Base-by-base conservation (phyloP, 2,329 filamentous ascomycete genomes). In the Colletotrichum tropicale region DNA sequence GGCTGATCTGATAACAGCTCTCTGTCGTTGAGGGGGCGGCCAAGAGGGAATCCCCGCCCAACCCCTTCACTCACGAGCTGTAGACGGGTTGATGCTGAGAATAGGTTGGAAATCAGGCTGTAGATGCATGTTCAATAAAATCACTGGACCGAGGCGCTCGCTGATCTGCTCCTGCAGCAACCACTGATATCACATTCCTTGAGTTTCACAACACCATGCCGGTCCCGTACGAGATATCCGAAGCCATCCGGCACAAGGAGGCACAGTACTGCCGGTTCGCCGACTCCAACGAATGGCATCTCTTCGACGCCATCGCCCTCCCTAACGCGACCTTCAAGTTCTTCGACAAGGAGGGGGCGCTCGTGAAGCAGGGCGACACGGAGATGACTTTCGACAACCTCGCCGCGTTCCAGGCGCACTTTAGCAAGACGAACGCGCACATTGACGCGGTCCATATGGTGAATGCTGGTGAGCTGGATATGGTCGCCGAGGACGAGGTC, bases 171-270 rank as follows among this genome's bases (percentile, higher is more conserved):
- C n/a, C 43, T 21, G 43, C 43, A 48, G 43, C 43, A 4, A 21
- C 43, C 43, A 48, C 43, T 48, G n/a, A 48, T 21, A 48, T n/a
- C 38, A 43, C 10, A 43, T 3, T 18, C 8, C 0, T 3, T n/a
- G 18, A 9, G 38, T 43, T n/a, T 58, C 56, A 60, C 56, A 18
- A 12, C 56, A 32, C n/a, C 26, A 30, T 60, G 56, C 56, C 56
- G 56, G 61, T 24, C n/a, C 66, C 72, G 15, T 28, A 70, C 26
- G 76, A 77, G 34, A 38, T 28, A 30, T 74, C 77, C 10, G 70
- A 76, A n/a, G 67, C 69, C 34, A 77, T 76, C 64, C 76, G 73
- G 10, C 76, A 76, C 70, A 77, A 78, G 26, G 76, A 76, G 70
- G 55, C 68, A 4, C 73, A 34, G 8, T 77, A 78, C 61, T 77